Evolutionary conservation across 345 rosid genomes (phyloP).

Genomic region (Erodium maritimum): DNA sequence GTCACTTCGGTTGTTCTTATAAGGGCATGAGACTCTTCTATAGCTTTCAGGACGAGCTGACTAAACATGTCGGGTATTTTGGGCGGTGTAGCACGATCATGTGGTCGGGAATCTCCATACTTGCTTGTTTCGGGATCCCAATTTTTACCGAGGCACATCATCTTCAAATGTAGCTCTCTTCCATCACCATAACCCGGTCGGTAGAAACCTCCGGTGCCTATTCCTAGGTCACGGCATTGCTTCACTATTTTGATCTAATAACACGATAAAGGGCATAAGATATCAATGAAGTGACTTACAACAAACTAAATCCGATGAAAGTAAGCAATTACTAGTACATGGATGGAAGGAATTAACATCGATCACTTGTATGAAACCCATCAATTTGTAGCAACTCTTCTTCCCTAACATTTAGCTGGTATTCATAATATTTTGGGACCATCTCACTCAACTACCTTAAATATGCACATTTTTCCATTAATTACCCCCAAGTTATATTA

Average conservation of each 20-base stretch:
- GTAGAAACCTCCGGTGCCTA: slow-evolving; percentile 79
- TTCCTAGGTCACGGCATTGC: slow-evolving; percentile 49
- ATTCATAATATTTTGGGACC: too few relatives aligned
- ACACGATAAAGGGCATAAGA: background rate
- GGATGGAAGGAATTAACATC: too few relatives aligned
- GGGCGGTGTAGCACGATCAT: slow-evolving; percentile 53
- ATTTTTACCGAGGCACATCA: slow-evolving; percentile 92
- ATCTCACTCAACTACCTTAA: too few relatives aligned
- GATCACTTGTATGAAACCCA: too few relatives aligned
- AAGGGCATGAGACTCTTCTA: slow-evolving; percentile 36
- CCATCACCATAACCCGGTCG: slow-evolving; percentile 70
- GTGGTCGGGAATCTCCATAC: slow-evolving; percentile 37
- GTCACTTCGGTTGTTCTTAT: slow-evolving; percentile 11
- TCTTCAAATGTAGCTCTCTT: slow-evolving; percentile 41
- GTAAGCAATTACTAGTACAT: too few relatives aligned
- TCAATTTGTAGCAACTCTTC: too few relatives aligned
- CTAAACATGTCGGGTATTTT: slow-evolving; percentile 41
- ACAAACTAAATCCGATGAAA: too few relatives aligned
- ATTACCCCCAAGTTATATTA: too few relatives aligned
- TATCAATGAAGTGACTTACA: background rate
- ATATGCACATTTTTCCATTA: too few relatives aligned
- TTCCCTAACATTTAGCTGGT: too few relatives aligned
- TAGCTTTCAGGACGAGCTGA: slow-evolving; percentile 39
- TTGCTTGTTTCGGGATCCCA: slow-evolving; percentile 66
- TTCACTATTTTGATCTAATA: slow-evolving; percentile 54